Evolutionary conservation across 176 grass and related monocot genomes (phyloP).

Genomic region (Urochloa ruziziensis): DNA sequence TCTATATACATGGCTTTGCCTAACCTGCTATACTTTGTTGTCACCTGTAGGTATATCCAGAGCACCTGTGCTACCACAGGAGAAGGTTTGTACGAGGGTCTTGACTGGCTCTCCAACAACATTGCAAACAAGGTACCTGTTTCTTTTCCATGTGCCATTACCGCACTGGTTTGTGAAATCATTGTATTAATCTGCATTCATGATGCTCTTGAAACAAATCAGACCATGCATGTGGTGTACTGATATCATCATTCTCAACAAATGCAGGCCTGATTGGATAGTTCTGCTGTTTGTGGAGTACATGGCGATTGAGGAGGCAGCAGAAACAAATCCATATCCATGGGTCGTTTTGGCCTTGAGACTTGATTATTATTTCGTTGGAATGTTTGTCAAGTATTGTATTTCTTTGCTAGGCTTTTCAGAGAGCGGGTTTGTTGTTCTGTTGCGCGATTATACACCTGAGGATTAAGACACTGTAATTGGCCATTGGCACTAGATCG

Average conservation of each 20-base stretch:
- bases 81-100: conserved; percentile 70
- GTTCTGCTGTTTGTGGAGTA: neutral
- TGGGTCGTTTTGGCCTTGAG: conserved; percentile 17
- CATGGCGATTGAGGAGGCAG: neutral
- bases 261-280: conserved; percentile 19
- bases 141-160: neutral
- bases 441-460: conserved; percentile 8
- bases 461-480: conserved; percentile 6
- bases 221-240: neutral
- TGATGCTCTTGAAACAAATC: neutral
- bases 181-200: neutral
- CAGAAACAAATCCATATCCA: neutral
- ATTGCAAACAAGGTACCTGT: conserved; percentile 65
- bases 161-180: neutral
- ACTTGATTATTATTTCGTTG: conserved; percentile 21
- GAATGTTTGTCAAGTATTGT: conserved; percentile 8
- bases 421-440: conserved; percentile 21
- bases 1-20: neutral
- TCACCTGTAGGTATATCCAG: conserved; percentile 62
- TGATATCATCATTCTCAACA: neutral
- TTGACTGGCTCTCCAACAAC: conserved; percentile 75
- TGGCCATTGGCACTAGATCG: neutral
- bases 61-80: conserved; percentile 70
- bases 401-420: conserved; percentile 23
- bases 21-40: neutral